Percentiles rank a stretch among this genome's conserved stretches.
These are phyloP conservation scores for Phoenix roebelenii DNA, from an alignment of 176 grass and related monocot genomes.

Conservation along the genomic window DNA sequence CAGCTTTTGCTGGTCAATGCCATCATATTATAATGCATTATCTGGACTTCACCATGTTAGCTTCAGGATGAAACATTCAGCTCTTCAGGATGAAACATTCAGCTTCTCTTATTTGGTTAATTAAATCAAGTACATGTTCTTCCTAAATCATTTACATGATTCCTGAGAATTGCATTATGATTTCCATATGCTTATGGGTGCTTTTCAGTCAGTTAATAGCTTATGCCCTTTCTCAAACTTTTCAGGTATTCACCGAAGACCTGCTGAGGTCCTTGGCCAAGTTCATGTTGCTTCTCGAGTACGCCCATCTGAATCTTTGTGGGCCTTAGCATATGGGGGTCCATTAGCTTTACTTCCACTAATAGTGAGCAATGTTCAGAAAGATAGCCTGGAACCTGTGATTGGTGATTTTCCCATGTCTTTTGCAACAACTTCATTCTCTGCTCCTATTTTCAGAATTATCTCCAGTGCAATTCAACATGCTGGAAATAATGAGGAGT, in stretches of 20 bases:
- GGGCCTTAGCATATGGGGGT: constrained; percentile 86
- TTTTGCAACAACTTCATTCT: constrained; percentile 54
- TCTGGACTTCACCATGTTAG: too few relatives aligned
- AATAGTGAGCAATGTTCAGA: constrained; percentile 76
- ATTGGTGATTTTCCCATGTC: constrained; percentile 41
- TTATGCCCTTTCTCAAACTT: constrained; percentile 27
- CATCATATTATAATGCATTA: too few relatives aligned
- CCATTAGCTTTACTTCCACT: constrained; percentile 94
- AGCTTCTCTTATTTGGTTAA: too few relatives aligned
- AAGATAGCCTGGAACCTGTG: constrained; percentile 77
- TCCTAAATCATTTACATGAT: too few relatives aligned
- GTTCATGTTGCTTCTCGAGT: constrained; percentile 87
- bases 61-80: too few relatives aligned
- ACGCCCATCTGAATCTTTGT: constrained; percentile 73
- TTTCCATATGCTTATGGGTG: too few relatives aligned
- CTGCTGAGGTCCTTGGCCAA: constrained; percentile 89
- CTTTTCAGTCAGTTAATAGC: neutral
- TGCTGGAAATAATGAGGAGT: constrained; percentile 91
- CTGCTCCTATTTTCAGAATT: constrained; percentile 77
- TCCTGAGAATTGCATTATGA: too few relatives aligned
- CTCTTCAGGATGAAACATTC: too few relatives aligned
- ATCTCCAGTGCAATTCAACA: constrained; percentile 83
- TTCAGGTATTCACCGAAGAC: constrained; percentile 84
- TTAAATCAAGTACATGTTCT: too few relatives aligned
- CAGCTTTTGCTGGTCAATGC: too few relatives aligned